Evolutionary conservation across 306 rosid species (phyloP).

Genomic region (Hylodesmum podocarpum): DNA sequence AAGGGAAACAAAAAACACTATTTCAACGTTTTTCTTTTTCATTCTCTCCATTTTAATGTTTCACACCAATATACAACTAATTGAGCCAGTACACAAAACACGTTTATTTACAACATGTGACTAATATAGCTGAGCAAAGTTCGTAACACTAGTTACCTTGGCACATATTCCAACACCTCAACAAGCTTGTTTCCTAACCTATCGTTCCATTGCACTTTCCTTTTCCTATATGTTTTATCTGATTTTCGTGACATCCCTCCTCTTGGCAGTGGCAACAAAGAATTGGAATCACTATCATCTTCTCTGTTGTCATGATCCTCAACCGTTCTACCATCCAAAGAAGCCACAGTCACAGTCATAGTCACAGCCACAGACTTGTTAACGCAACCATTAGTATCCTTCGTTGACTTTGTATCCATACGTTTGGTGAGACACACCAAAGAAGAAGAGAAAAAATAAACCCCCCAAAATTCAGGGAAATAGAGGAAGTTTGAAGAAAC

Average conservation of each 20-base stretch:
- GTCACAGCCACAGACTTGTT: conserved; percentile 37
- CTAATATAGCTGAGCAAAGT: not conserved
- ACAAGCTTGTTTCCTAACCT: conserved; percentile 73
- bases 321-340: conserved; percentile 42
- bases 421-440: conserved; percentile 1
- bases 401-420: conserved; percentile 45
- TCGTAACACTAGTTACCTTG: conserved; percentile 48
- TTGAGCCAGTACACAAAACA: not conserved
- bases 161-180: conserved; percentile 78
- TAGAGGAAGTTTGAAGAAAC: conserved; percentile 5
- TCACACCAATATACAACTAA: conserved; percentile 1
- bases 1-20: not conserved
- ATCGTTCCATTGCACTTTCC: conserved; percentile 95
- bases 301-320: conserved; percentile 54
- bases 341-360: conserved; percentile 36
- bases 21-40: not conserved
- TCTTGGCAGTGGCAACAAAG: conserved; percentile 59
- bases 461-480: not conserved
- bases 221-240: conserved; percentile 50
- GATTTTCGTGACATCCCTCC: conserved; percentile 71
- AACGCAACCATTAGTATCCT: conserved; percentile 50
- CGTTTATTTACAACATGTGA: not conserved
- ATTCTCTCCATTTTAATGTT: not conserved
- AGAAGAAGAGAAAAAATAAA: not conserved
- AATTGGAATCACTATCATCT: conserved; percentile 60